A percentile compares a stretch with the other conserved stretches of the same genome.
Evolutionary conservation across 192 early-diverging fungal genomes (phyloP).

Genomic region (Dissophora ornata): DNA sequence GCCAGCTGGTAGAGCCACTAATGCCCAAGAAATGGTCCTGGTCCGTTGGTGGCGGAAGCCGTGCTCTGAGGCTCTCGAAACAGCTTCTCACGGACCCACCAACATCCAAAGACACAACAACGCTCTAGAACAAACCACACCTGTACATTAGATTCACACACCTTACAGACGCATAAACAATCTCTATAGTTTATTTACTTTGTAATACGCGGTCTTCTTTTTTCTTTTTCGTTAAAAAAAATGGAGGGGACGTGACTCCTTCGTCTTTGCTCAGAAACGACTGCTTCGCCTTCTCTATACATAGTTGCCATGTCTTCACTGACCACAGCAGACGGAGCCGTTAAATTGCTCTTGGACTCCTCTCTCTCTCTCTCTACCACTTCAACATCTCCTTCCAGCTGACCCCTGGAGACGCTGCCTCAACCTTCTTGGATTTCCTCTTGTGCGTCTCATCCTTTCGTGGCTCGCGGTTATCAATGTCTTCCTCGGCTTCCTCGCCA

Average conservation of each 20-base stretch:
- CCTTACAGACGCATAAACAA: too few relatives aligned
- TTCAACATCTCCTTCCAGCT: conserved; percentile 25
- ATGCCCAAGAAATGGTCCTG: conserved; percentile 22
- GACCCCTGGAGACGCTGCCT: conserved; percentile 1
- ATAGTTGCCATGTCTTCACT: neutral
- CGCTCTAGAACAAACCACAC: too few relatives aligned
- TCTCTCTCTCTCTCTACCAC: conserved; percentile 22
- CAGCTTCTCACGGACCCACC: conserved; percentile 1
- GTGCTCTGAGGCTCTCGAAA: conserved; percentile 16
- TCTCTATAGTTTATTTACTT: too few relatives aligned
- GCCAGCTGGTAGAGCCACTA: conserved; percentile 40
- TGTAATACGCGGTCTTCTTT: too few relatives aligned
- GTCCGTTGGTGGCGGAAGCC: neutral
- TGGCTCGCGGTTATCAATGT: conserved; percentile 37
- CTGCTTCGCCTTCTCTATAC: neutral
- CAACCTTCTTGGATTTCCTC: conserved; percentile 19
- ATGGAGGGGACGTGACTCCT: too few relatives aligned
- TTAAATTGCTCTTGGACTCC: neutral
- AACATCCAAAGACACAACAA: too few relatives aligned
- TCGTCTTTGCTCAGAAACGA: neutral
- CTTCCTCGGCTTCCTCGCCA: conserved; percentile 23
- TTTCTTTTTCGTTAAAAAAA: neutral
- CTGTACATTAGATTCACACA: too few relatives aligned
- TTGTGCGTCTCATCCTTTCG: conserved; percentile 26
- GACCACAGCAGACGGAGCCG: neutral